Conservation (phyloP, 148 eudicot genomes). For the Chenopodium formosanum region DNA sequence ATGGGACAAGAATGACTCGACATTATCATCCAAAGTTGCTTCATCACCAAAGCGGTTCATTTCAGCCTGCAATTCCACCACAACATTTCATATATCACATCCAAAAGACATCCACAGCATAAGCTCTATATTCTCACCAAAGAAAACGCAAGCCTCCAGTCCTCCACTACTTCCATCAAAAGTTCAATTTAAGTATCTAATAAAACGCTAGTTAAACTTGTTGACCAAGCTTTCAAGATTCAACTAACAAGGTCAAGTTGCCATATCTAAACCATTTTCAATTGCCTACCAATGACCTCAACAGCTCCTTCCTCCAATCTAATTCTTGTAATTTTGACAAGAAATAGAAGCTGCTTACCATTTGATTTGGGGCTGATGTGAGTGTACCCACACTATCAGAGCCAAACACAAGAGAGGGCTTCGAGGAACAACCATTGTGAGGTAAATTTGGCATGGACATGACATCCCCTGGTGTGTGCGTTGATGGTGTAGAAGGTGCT, state of each 20-base stretch:
- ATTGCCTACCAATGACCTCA: not conserved
- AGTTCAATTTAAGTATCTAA: not conserved
- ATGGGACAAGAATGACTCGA: slow-evolving; percentile 61
- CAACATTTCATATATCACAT: not conserved
- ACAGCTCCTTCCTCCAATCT: slow-evolving; percentile 1
- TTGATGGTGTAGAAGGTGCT: slow-evolving; percentile 94
- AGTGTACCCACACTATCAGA: slow-evolving; percentile 40
- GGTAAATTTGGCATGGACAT: slow-evolving; percentile 69
- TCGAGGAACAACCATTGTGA: slow-evolving; percentile 49
- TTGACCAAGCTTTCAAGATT: not conserved
- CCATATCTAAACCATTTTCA: no score
- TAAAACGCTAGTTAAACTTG: not conserved
- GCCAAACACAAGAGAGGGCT: slow-evolving; percentile 42
- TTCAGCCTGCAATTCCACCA: slow-evolving; percentile 37
- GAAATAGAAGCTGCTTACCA: slow-evolving; percentile 35
- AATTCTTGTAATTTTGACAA: not conserved
- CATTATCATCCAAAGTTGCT: slow-evolving; percentile 64
- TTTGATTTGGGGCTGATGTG: slow-evolving; percentile 47
- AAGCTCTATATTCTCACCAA: not conserved
- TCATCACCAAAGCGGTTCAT: slow-evolving; percentile 53
- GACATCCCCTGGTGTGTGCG: slow-evolving; percentile 77
- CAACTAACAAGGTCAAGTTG: not conserved
- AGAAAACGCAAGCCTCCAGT: not conserved
- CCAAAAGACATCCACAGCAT: not conserved
- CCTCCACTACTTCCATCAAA: not conserved